Evolutionary conservation across 176 grass and related monocot species (phyloP), one percentile per base, ranked within the genome.

Genomic region (Triticum timopheevii): DNA sequence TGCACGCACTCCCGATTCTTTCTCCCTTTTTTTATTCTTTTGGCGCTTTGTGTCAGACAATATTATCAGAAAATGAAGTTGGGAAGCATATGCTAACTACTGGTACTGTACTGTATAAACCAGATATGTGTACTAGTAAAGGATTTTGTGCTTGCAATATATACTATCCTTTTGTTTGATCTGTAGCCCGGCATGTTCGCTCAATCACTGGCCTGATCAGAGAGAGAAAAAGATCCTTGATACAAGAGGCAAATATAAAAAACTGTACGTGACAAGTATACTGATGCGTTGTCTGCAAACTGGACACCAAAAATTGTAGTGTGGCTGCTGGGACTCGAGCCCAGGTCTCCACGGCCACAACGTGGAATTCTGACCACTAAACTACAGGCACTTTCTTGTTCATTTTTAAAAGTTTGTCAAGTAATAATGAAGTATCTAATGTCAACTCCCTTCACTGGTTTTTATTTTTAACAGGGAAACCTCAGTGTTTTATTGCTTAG

Each of bases 341-440:
- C 82, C 92, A 95, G 88, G 88, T 94, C 92, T 98, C 92, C 77
- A 96, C 89, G 97, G 97, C 94, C 92, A 93, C 87, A 91, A 91
- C 91, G 86, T 13, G 71, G 58, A 81, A 81, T 81, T 81, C 62
- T 81, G 24, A 81, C 79, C 79, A 81, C 79, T 49, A 67, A 81
- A 81, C 62, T 67, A 81, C 40, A 81, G 40, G 62, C 62, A 67
- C 39, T 4, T 4, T 65, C 13, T 2, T 54, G 5, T 17, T 0
- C 0, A 5, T 54, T 54, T 2, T 0, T 1, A 54, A 17, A 54
- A 1, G 2, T 54, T 54, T 19, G 49, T 52, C 15, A 1, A 5
- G 13, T 16, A 52, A 52, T 17, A 52, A 16, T 42, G 3, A 42
- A 42, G 40, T 42, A 42, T 42, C 10, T 42, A 15, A 16, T 50